phyloP scores from a whole-genome alignment of 2,329 filamentous ascomycete species.

The Pestalotiopsis sp. region DNA sequence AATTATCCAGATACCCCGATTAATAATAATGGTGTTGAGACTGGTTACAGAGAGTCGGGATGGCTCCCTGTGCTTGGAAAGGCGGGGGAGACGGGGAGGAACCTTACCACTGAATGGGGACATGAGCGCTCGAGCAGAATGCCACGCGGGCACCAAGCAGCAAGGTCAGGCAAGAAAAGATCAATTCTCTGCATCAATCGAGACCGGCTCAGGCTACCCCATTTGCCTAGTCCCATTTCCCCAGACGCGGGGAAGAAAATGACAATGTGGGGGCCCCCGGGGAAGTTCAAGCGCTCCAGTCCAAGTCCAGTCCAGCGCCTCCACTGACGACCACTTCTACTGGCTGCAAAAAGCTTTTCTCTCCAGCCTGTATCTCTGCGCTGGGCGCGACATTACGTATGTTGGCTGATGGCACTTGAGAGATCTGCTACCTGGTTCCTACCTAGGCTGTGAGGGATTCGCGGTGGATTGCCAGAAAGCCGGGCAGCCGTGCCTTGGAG shows the following conservation, averaged over 20 bases:
- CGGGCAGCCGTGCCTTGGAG: not conserved
- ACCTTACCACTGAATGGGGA: not conserved
- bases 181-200: not conserved
- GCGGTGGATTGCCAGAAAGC: not conserved
- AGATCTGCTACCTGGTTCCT: not conserved
- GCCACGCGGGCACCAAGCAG: not conserved
- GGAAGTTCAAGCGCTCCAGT: not conserved
- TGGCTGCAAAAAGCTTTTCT: not conserved
- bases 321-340: not conserved
- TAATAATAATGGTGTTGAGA: constrained; percentile 1
- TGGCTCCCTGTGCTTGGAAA: not conserved
- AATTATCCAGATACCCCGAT: not conserved
- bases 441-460: not conserved
- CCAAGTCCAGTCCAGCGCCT: not conserved
- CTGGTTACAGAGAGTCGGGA: not conserved
- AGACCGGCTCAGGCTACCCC: not conserved
- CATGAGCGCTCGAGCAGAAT: not conserved
- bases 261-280: constrained; percentile 2
- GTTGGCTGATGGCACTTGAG: not conserved
- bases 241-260: constrained; percentile 6
- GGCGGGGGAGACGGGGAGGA: not conserved
- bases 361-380: not conserved
- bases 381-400: not conserved
- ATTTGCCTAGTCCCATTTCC: constrained; percentile 4
- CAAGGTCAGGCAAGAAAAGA: not conserved